Conservation (phyloP, 2,329 filamentous ascomycete species). For the Ophiostoma triangulosporum region DNA sequence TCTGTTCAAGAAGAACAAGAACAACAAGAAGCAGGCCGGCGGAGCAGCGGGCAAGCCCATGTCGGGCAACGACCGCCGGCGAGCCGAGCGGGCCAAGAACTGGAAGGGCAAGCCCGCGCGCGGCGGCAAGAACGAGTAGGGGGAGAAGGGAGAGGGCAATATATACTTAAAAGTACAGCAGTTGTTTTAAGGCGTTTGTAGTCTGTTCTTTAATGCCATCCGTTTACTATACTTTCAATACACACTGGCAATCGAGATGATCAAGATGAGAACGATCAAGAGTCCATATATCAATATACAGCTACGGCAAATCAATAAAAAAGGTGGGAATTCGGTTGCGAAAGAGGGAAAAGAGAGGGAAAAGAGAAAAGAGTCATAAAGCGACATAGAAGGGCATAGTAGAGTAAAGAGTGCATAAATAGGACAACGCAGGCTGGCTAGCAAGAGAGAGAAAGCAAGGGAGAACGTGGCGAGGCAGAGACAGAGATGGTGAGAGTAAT, state of each 20-base stretch:
- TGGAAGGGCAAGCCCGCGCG: not conserved
- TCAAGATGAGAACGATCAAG: too few relatives aligned
- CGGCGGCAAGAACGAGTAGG: not conserved
- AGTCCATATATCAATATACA: too few relatives aligned
- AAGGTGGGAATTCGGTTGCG: not conserved
- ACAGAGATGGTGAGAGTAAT: too few relatives aligned
- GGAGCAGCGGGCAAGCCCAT: not conserved
- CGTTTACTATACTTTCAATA: too few relatives aligned
- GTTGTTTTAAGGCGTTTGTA: too few relatives aligned
- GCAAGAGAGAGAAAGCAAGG: not conserved
- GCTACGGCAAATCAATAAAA: not conserved
- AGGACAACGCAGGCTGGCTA: not conserved
- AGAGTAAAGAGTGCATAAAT: not conserved
- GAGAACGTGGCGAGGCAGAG: not conserved
- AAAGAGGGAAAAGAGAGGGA: not conserved
- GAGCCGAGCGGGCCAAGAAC: not conserved
- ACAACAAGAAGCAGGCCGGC: slow-evolving; percentile 3
- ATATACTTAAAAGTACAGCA: too few relatives aligned
- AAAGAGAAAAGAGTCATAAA: not conserved
- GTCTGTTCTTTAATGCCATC: too few relatives aligned
- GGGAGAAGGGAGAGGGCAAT: too few relatives aligned
- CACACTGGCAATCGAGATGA: too few relatives aligned
- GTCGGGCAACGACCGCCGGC: not conserved
- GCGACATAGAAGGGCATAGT: not conserved
- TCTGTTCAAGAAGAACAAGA: slow-evolving; percentile 22